Percentiles rank a stretch among this genome's conserved stretches.
These are phyloP conservation scores for Logfia minima DNA, from an alignment of 129 eudicot genomes.

Conservation along the genomic window DNA sequence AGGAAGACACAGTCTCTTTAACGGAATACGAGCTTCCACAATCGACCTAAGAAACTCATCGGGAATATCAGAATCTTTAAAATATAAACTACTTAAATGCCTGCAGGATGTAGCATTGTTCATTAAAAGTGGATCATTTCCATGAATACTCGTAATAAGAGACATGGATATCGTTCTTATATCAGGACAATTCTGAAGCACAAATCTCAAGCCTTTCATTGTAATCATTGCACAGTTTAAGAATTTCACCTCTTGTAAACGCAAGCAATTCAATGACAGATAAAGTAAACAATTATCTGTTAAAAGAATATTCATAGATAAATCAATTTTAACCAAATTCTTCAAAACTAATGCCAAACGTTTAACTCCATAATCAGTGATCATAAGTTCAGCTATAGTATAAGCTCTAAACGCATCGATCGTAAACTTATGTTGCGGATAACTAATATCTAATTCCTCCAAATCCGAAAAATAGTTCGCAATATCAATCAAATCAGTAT, in stretches of 20 bases:
- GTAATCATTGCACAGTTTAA: constrained; percentile 44
- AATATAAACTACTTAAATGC: constrained; percentile 33
- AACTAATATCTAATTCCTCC: constrained; percentile 62
- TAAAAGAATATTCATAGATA: constrained; percentile 50
- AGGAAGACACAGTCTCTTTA: constrained; percentile 41
- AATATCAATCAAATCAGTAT: constrained; percentile 44
- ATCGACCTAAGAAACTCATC: constrained; percentile 44
- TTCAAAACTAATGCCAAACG: constrained; percentile 37
- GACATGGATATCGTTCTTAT: constrained; percentile 33
- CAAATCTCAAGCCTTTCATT: constrained; percentile 32
- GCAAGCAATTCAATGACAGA: constrained; percentile 44
- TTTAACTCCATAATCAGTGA: constrained; percentile 53
- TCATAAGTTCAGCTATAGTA: constrained; percentile 20
- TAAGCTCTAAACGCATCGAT: background rate
- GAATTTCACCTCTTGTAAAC: constrained; percentile 33
- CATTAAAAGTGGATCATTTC: constrained; percentile 1
- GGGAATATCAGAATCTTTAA: constrained; percentile 39
- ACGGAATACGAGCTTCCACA: constrained; percentile 43
- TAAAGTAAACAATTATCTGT: constrained; percentile 40
- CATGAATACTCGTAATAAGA: constrained; percentile 14
- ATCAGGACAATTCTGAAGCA: constrained; percentile 39
- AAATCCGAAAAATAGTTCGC: constrained; percentile 34
- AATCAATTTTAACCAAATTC: constrained; percentile 38
- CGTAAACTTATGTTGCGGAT: constrained; percentile 37
- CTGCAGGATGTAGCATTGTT: constrained; percentile 28